A percentile compares a stretch with the other conserved stretches of the same genome.
Conservation (phyloP, 805 yeast species). For the Saccharomycopsis olivae region DNA sequence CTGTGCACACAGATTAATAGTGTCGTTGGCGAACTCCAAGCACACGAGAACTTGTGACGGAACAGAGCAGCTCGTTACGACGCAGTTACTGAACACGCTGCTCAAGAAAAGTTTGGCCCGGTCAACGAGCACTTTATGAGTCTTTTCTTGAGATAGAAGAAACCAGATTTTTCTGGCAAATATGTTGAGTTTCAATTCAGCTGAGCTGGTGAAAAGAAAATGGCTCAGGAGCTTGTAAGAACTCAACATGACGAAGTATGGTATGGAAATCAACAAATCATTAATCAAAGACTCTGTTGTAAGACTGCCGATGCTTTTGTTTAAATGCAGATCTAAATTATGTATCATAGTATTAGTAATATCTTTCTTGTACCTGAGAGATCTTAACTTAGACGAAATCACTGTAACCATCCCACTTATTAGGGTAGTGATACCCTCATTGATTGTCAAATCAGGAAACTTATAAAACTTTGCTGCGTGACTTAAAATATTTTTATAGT, state of each 20-base stretch:
- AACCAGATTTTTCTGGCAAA: constrained; percentile 15
- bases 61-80: background rate
- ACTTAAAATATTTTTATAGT: constrained; percentile 4
- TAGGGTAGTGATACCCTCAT: background rate
- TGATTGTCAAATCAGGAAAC: background rate
- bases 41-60: constrained; percentile 2
- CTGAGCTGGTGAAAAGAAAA: constrained; percentile 4
- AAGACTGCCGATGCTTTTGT: background rate
- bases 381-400: background rate
- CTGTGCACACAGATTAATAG: background rate
- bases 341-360: constrained; percentile 1
- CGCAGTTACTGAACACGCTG: background rate
- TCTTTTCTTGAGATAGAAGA: background rate
- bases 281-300: background rate
- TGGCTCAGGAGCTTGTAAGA: background rate
- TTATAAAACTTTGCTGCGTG: constrained; percentile 6
- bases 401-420: constrained; percentile 2
- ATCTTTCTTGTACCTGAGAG: constrained; percentile 1
- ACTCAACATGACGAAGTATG: constrained; percentile 1
- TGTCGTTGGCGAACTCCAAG: constrained; percentile 8
- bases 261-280: background rate
- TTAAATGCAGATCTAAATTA: background rate
- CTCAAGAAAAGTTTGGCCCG: background rate
- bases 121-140: background rate
- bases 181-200: constrained; percentile 5